Evolutionary conservation across 2,329 filamentous ascomycete species (phyloP), one percentile per base, ranked within the genome.

Genomic region (Raffaelea ambrosiae): DNA sequence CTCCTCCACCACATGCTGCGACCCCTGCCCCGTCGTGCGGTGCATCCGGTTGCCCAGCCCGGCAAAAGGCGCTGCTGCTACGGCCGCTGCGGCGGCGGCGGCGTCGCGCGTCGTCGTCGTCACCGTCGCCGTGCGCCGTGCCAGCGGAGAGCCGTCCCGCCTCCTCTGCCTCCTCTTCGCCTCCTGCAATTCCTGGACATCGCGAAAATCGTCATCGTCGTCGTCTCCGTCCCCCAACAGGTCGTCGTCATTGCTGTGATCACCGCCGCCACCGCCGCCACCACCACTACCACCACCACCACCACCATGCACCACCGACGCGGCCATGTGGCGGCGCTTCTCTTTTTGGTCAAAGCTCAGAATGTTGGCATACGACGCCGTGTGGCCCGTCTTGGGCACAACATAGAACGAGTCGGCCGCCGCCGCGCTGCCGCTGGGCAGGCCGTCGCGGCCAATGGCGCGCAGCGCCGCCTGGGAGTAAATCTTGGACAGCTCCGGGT

Each of bases 331-430:
- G 10, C 80, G 76, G 9, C 79, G 72, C 61, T 77, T 81, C 60
- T 84, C 81, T 58, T 84, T 84, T 54, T 82, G 77, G 33, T 78
- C 80, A 55, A 79, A 83, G 39, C 72, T 84, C 19, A 95, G 71
- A 46, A 98, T 96, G 53, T 86, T 89, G 40, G 93, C 90, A 60
- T 97, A 98, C 0, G 89, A 93, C 51, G 90, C 84, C 3, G 89
- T 96, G 54, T 91, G 89, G 5, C 93, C 91, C 18, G 86, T 88
- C 0, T 87, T 86, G 4, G 91, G 93, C 1, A 98, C 93, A 1
- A 97, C 86, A 62, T 96, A 97, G 68, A 98, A 98, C 9, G 86
- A 93, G 57, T 86, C 86, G 50, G 74, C 78, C 16, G 77, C 70
- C n/a, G 38, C 45, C 43, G 16, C 82, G 75, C n/a, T n/a, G n/a